phyloP scores from a whole-genome alignment of 352 stramenopile species.

The Achlya hypogyna region DNA sequence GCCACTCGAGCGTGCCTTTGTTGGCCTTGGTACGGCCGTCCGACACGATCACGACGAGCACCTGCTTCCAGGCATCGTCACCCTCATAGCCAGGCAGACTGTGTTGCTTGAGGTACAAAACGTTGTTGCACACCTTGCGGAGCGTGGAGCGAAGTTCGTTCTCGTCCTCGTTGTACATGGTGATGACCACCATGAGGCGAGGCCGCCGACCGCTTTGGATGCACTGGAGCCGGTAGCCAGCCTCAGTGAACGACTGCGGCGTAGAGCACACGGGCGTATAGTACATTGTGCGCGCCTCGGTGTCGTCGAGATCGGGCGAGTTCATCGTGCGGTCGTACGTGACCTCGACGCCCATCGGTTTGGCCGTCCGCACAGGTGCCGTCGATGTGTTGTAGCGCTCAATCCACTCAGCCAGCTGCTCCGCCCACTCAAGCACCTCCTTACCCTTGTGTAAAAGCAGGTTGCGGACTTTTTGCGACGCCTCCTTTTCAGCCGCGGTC shows the following conservation, averaged over 20 bases:
- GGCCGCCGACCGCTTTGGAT: slow-evolving; percentile 63
- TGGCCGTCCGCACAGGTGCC: slow-evolving; percentile 64
- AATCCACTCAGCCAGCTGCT: slow-evolving; percentile 70
- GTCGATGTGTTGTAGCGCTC: slow-evolving; percentile 71
- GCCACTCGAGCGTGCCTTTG: slow-evolving; percentile 74
- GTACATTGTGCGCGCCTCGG: slow-evolving; percentile 66
- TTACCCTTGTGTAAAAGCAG: slow-evolving; percentile 77
- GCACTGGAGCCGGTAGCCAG: slow-evolving; percentile 64
- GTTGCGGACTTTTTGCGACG: slow-evolving; percentile 78
- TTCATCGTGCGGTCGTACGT: slow-evolving; percentile 75
- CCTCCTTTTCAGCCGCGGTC: slow-evolving; percentile 67
- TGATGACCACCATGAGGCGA: slow-evolving; percentile 78
- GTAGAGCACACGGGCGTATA: slow-evolving; percentile 70
- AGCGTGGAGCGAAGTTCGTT: slow-evolving; percentile 61
- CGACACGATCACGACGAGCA: slow-evolving; percentile 70
- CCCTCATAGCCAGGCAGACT: slow-evolving; percentile 34
- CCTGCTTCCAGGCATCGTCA: slow-evolving; percentile 71
- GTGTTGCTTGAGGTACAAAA: slow-evolving; percentile 51
- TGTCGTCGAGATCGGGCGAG: slow-evolving; percentile 49
- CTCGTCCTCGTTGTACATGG: slow-evolving; percentile 75
- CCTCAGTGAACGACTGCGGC: slow-evolving; percentile 65
- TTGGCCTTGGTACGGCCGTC: slow-evolving; percentile 68
- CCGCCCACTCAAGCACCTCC: slow-evolving; percentile 81
- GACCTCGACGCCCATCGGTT: slow-evolving; percentile 56
- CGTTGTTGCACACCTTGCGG: slow-evolving; percentile 76